A percentile compares a stretch with the other conserved stretches of the same genome.
These are phyloP conservation scores for Trichophyton simii DNA, from an alignment of 2,329 filamentous ascomycete genomes.

Conservation along the genomic window DNA sequence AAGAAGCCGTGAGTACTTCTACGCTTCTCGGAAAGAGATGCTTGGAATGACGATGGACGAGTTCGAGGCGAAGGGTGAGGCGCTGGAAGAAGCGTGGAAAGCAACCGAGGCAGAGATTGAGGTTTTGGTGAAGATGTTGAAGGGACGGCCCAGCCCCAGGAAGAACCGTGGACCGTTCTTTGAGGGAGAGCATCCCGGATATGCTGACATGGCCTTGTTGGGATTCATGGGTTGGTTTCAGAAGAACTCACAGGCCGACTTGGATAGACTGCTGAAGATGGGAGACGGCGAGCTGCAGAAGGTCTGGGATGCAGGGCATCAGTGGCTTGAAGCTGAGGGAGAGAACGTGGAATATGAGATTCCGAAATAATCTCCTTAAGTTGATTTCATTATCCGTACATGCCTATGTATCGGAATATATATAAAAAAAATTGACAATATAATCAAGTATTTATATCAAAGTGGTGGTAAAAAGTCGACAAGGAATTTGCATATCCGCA, in stretches of 20 bases:
- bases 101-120: constrained; percentile 19
- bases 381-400: background rate
- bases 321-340: background rate
- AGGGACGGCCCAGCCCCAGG: constrained; percentile 3
- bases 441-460: background rate
- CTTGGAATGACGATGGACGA: constrained; percentile 24
- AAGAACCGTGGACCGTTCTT: constrained; percentile 10
- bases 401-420: background rate
- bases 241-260: constrained; percentile 6
- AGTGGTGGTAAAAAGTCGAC: background rate
- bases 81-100: constrained; percentile 9
- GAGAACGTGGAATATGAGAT: background rate
- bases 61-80: constrained; percentile 16
- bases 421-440: background rate
- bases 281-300: constrained; percentile 8
- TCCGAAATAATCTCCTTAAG: background rate
- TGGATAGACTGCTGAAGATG: constrained; percentile 2
- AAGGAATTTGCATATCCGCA: background rate
- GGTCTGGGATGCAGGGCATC: constrained; percentile 4
- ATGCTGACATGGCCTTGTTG: constrained; percentile 12
- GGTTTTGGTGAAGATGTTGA: constrained; percentile 20
- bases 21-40: constrained; percentile 24
- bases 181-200: constrained; percentile 10
- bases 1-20: constrained; percentile 25
- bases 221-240: constrained; percentile 10